Conservation (phyloP, 2,329 filamentous ascomycete genomes). For the Xylogone sp. region DNA sequence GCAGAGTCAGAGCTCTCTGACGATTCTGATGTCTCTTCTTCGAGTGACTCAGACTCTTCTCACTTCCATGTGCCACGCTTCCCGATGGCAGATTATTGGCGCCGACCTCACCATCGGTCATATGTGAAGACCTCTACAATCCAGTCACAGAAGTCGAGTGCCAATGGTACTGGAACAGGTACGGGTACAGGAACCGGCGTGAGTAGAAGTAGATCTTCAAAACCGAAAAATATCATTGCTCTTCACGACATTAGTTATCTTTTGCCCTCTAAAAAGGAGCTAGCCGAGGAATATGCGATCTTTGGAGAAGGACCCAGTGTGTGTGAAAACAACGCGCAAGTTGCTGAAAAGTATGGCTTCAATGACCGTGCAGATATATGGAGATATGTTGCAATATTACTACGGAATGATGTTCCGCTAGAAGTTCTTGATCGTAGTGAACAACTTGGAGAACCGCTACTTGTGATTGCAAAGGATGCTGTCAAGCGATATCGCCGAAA, state of each 20-base stretch:
- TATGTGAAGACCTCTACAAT: constrained; percentile 24
- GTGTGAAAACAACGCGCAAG: constrained; percentile 76
- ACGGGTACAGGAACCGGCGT: constrained; percentile 43
- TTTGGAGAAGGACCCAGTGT: constrained; percentile 79
- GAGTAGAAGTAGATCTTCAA: constrained; percentile 23
- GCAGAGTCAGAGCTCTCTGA: constrained; percentile 32
- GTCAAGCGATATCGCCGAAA: constrained; percentile 33
- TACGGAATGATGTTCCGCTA: constrained; percentile 73
- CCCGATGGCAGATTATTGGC: constrained; percentile 24
- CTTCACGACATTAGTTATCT: constrained; percentile 67
- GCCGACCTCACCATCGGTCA: constrained; percentile 17
- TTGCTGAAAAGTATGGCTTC: constrained; percentile 69
- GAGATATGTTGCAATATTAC: constrained; percentile 73
- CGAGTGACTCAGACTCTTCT: constrained; percentile 30
- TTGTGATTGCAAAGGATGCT: constrained; percentile 65
- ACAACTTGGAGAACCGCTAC: constrained; percentile 46
- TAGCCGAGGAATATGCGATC: constrained; percentile 78
- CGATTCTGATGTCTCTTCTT: constrained; percentile 24
- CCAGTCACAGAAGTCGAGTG: constrained; percentile 28
- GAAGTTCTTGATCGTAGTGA: constrained; percentile 52
- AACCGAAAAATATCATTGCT: constrained; percentile 65
- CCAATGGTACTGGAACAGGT: constrained; percentile 40
- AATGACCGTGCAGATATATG: constrained; percentile 76
- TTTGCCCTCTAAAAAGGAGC: constrained; percentile 72
- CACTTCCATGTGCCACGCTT: constrained; percentile 25